Percentiles rank a stretch among this genome's conserved stretches.
Evolutionary conservation across 139 green algal species (phyloP).

Genomic region (Spirogloea muscicola): DNA sequence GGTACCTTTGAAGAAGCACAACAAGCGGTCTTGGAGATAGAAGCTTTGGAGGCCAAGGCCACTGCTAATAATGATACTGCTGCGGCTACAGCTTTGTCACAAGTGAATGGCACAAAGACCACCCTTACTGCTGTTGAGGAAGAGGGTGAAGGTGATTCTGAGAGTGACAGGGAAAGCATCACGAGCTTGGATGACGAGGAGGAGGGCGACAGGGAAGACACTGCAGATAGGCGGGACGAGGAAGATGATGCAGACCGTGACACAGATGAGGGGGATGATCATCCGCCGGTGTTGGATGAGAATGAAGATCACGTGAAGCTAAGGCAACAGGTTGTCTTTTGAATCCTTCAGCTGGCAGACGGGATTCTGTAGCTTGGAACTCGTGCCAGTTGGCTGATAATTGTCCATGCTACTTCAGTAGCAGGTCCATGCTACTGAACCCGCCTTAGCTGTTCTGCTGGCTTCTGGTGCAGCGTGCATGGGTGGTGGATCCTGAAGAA

Average conservation of each 20-base stretch:
- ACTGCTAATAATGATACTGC: slow-evolving; percentile 14
- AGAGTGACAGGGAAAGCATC: slow-evolving; percentile 28
- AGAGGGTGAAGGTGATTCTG: slow-evolving; percentile 29
- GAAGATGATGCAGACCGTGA: slow-evolving; percentile 22
- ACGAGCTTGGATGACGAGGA: slow-evolving; percentile 35
- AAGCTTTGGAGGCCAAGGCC: slow-evolving; percentile 29
- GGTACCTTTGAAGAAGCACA: slow-evolving; percentile 62
- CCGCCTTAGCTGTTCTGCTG: background rate
- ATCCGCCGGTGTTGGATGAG: slow-evolving; percentile 26
- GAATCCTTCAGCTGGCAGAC: too few relatives aligned
- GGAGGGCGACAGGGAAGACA: slow-evolving; percentile 40
- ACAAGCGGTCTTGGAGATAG: slow-evolving; percentile 61
- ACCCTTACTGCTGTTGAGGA: too few relatives aligned
- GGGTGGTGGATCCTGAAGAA: slow-evolving; percentile 28
- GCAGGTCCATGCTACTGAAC: background rate
- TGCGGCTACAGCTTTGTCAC: too few relatives aligned
- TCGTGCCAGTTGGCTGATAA: background rate
- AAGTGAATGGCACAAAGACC: too few relatives aligned
- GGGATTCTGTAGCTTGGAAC: too few relatives aligned
- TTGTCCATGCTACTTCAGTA: background rate
- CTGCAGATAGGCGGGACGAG: background rate
- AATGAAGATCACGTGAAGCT: slow-evolving; percentile 43
- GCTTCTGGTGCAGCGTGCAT: background rate
- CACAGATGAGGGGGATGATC: slow-evolving; percentile 39
- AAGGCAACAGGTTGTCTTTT: too few relatives aligned